Evolutionary conservation across 257 asterid genomes (phyloP), one percentile per base, ranked within the genome.

Genomic region (Plectranthus barbatus): DNA sequence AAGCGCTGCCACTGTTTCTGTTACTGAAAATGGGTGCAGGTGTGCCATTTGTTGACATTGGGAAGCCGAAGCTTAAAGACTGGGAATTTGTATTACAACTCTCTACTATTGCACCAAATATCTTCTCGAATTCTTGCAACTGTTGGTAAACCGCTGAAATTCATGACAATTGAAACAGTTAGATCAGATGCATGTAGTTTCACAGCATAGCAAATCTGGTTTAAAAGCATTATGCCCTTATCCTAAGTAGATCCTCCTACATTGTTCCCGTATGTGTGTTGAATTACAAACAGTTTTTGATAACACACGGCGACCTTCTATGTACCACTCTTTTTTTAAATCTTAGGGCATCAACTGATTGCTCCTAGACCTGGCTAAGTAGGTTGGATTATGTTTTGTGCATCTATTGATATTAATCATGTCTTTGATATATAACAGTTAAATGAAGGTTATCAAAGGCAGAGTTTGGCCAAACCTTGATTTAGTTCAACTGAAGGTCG

Each of bases 51-150:
- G 40, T 76, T 23, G 86, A 84, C 79, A 71, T 84, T 67, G 95
- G 72, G 80, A 83, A 87, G 60, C 91, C 93, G 63, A 93, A 93
- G 89, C 83, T 90, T 72, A 92, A 82, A 47, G 89, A 44, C 11
- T 86, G 77, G 19, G 72, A 18, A 34, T 51, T 47, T 14, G 23
- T 29, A 60, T 48, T 34, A 55, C 56, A 67, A 64, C 67, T 76
- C 56, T 81, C 79, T 2, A 18, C 79, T 2, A 18, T 64, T 24
- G 85, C 56, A 49, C 81, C 77, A 4, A 84, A 81, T 17, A 85
- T 68, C 69, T 57, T 77, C 83, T 93, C 99, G 20, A 76, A 90
- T 56, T 82, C 95, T 66, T 79, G 84, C 65, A 93, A 70, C 68
- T 93, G 94, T 74, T 85, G 83, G 74, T 81, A 71, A 45, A 85